Evolutionary conservation across 352 stramenopile genomes (phyloP).

Genomic region (Achlya hypogyna): DNA sequence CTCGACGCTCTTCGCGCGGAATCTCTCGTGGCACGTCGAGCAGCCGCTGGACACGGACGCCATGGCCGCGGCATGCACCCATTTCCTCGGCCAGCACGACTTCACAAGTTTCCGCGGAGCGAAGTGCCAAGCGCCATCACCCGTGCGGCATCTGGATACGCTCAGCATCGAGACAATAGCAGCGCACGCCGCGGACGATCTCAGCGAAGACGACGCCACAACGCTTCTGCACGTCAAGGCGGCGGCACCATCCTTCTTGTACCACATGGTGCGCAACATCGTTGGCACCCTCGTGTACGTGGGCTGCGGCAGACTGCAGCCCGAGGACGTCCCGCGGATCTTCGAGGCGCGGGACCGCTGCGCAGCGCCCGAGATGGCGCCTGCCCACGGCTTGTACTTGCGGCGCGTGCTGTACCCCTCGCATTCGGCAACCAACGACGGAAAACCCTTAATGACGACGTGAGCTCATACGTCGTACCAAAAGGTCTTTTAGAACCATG

Average conservation of each 20-base stretch:
- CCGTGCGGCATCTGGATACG: neutral
- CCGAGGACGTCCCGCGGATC: constrained; percentile 38
- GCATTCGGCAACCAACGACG: neutral
- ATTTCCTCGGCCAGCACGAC: constrained; percentile 17
- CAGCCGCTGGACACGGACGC: neutral
- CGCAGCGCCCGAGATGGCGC: constrained; percentile 5
- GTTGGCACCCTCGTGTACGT: constrained; percentile 73
- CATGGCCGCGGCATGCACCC: constrained; percentile 1
- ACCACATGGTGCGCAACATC: constrained; percentile 83
- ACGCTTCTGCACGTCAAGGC: constrained; percentile 8
- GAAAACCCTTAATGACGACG: neutral
- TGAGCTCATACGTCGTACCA: neutral
- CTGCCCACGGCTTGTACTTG: constrained; percentile 18
- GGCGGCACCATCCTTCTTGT: constrained; percentile 37
- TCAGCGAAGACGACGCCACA: neutral
- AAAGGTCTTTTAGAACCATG: no score
- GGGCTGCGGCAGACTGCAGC: constrained; percentile 35
- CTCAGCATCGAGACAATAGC: neutral
- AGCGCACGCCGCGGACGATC: neutral
- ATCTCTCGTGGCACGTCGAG: constrained; percentile 8
- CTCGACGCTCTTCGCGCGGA: neutral
- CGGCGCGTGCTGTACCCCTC: neutral
- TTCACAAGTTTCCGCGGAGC: constrained; percentile 16
- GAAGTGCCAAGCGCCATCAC: constrained; percentile 14
- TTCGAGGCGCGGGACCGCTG: constrained; percentile 39